Evolutionary conservation across 768 basidiomycete species (phyloP), one percentile per base, ranked within the genome.

Genomic region (Suillus ampliporus): DNA sequence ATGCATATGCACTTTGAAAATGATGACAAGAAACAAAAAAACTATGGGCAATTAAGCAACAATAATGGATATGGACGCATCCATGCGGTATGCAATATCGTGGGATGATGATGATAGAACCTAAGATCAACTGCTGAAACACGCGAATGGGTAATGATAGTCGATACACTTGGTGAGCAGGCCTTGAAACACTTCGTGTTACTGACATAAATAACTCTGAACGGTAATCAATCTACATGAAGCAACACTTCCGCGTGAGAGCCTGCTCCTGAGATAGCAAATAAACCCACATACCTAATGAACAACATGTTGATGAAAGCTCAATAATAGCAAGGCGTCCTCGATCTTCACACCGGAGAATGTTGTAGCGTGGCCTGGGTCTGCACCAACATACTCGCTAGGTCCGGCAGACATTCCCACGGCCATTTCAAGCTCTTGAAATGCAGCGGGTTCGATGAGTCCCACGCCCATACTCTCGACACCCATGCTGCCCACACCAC

Each of bases 251-350:
- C n/a, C 5, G 43, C 23, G 17, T 56, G 23, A 56, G 54, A 40
- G 19, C 10, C 23, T 56, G 54, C 26, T 10, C 3, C 38, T 19
- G 10, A 15, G 38, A 40, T 19, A 38, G 10, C 3, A 26, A 2
- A 28, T 40, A 28, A 1, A 56, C 17, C 31, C 54, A 17, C 54
- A 68, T 31, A 64, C 52, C 80, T 78, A 87, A 64, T 84, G 86
- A 66, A 85, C 83, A 65, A 82, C 80, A 67, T 88, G 86, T 51
- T 88, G 85, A 69, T 89, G 87, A 79, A 93, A 93, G 72, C 86
- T 86, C 65, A 93, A 81, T 57, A 93, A 79, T 44, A 93, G 75
- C 37, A 90, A 76, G 5, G 91, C 91, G 68, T 93, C 91, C 74
- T 92, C 91, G 57, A 90, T 80, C 69, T 82, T 86, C 64, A 90